Base-by-base conservation (phyloP, 169 alveolate species). In the Plasmodium gaboni region DNA sequence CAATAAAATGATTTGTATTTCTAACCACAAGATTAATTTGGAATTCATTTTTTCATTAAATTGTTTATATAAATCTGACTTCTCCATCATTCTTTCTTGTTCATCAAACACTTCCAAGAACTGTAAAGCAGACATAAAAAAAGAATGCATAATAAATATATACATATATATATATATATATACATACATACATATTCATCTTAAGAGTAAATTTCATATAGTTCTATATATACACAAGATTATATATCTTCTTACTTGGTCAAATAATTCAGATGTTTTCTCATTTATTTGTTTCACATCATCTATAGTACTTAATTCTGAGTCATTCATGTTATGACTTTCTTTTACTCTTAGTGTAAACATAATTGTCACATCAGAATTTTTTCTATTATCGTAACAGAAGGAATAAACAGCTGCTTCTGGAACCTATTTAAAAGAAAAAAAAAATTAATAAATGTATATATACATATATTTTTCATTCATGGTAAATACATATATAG, bases 71-170 rank as follows among this genome's bases (percentile, higher is more conserved):
- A 83, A 67, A 61, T 83, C 85, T 15, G 91, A 59, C 22, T 42
- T 83, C 50, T 83, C 91, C 83, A 83, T 68, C 80, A 83, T 83
- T 22, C 76, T 53, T 50, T 83, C 91, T 67, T 83, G 91, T 28
- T 83, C 85, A 19, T 83, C 91, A 68, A 51, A 50, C 19, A 83
- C 85, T 17, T 83, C 91, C 65, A 83, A 83, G 46, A 83, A 83
- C 91, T 83, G 64, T 12, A 26, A 44, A 13, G 44, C 15, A 22
- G 5, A 38, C 46, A 38, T 38, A 38, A 44, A 26, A 42, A 26
- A 71, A 10, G 4, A 68, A 32, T 83, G n/a, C 13, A 42, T 3
- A 22, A 22, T 19, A 61, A 7, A 61, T 19, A 61, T 19, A 17
- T 61, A 61, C 5, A 24, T 60, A n/a, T 0, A 60, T 61, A 22